Evolutionary conservation across 352 stramenopile genomes (phyloP).

Genomic region (Pythium pyrilobum): DNA sequence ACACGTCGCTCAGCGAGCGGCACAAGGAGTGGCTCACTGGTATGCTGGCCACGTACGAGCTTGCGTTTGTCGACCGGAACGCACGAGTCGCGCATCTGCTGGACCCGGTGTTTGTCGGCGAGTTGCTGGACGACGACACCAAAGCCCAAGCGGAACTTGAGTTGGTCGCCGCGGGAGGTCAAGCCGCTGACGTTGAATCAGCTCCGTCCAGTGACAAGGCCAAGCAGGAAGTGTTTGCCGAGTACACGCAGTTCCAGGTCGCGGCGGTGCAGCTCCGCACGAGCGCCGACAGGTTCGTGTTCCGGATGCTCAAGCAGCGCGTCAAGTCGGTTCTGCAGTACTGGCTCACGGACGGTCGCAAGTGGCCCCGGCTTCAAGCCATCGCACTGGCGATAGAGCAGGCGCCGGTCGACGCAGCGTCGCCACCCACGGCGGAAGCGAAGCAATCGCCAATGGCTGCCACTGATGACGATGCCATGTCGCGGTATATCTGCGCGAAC

Average conservation of each 20-base stretch:
- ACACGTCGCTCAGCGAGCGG: constrained; percentile 11
- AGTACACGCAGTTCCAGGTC: constrained; percentile 50
- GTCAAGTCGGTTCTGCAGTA: constrained; percentile 47
- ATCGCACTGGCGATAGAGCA: constrained; percentile 21
- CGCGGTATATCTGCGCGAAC: not conserved
- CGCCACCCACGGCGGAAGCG: not conserved
- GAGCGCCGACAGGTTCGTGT: constrained; percentile 30
- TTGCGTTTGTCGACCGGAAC: constrained; percentile 16
- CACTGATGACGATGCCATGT: not conserved
- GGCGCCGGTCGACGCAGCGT: not conserved
- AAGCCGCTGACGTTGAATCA: constrained; percentile 2
- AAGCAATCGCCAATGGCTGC: not conserved
- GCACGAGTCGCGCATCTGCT: constrained; percentile 33
- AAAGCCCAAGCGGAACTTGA: constrained; percentile 30
- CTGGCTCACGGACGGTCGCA: constrained; percentile 43
- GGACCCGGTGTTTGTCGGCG: constrained; percentile 36
- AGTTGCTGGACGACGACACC: constrained; percentile 26
- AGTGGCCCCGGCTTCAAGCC: constrained; percentile 40
- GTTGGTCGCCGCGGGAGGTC: constrained; percentile 13
- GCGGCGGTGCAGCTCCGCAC: constrained; percentile 23
- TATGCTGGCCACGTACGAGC: constrained; percentile 21
- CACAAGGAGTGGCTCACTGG: constrained; percentile 23
- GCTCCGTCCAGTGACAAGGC: not conserved
- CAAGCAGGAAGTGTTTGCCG: constrained; percentile 33
- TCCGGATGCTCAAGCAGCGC: constrained; percentile 37